A percentile compares a stretch with the other conserved stretches of the same genome.
Conservation (phyloP, 768 basidiomycete species). For the Glaciozyma martinii region DNA sequence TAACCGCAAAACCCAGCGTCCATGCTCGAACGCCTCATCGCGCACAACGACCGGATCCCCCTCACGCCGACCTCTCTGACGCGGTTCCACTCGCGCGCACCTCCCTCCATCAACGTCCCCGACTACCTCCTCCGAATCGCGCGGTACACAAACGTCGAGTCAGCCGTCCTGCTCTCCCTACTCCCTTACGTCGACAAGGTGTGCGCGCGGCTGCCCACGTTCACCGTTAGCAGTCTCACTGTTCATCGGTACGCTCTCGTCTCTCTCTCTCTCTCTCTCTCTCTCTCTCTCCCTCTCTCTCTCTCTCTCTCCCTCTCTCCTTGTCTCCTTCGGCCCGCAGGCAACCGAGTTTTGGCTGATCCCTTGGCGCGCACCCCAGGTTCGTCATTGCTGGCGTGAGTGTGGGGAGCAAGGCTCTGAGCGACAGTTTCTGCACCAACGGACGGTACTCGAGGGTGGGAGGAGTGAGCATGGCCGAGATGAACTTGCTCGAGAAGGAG, state of each 20-base stretch:
- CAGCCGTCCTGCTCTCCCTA: conserved; percentile 68
- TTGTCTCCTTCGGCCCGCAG: no score
- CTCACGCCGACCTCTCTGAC: conserved; percentile 82
- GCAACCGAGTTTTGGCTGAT: no score
- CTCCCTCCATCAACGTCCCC: conserved; percentile 75
- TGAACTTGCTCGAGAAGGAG: conserved; percentile 90
- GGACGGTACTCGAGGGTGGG: conserved; percentile 91
- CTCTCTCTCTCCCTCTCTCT: no score
- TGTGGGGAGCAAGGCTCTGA: conserved; percentile 86
- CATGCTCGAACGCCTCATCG: conserved; percentile 89
- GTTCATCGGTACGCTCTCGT: conserved; percentile 71
- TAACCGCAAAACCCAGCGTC: conserved; percentile 23
- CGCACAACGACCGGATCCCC: conserved; percentile 92
- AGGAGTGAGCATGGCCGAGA: conserved; percentile 79
- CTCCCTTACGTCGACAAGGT: conserved; percentile 85
- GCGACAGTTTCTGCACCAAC: conserved; percentile 92
- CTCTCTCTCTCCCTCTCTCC: no score
- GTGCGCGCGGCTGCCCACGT: conserved; percentile 72
- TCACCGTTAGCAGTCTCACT: conserved; percentile 89
- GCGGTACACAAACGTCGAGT: conserved; percentile 89
- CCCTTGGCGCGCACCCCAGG: neutral
- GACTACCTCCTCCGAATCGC: conserved; percentile 94
- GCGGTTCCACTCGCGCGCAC: conserved; percentile 88
- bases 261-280: no score
- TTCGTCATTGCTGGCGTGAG: conserved; percentile 91